Conservation (phyloP, 2,329 filamentous ascomycete species). For the Parasarocladium wereldwijsianum region DNA sequence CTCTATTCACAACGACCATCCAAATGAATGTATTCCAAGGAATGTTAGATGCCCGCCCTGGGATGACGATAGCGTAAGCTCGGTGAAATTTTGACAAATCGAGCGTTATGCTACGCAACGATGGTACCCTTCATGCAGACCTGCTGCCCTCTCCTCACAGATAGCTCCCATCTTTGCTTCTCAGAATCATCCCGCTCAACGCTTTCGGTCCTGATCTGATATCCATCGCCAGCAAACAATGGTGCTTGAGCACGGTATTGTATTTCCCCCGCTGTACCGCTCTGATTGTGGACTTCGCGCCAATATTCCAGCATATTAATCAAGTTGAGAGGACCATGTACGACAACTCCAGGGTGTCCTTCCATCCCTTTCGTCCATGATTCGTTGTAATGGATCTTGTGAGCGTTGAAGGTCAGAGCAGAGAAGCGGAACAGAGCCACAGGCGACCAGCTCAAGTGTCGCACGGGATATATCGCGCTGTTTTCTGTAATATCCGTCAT, state of each 20-base stretch:
- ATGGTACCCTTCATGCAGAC: too few relatives aligned
- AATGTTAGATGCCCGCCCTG: too few relatives aligned
- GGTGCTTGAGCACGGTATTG: background rate
- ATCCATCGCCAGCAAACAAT: background rate
- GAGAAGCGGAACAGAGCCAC: conserved; percentile 63
- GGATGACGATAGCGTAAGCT: too few relatives aligned
- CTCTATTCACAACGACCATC: too few relatives aligned
- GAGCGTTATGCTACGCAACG: too few relatives aligned
- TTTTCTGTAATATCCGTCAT: conserved; percentile 1
- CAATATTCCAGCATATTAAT: conserved; percentile 58
- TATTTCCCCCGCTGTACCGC: too few relatives aligned
- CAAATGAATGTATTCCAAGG: too few relatives aligned
- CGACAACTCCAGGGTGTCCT: conserved; percentile 55
- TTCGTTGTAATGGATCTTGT: conserved; percentile 70
- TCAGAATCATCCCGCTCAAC: background rate
- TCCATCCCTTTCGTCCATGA: conserved; percentile 50
- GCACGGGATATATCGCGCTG: conserved; percentile 8
- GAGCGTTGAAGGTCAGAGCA: conserved; percentile 73
- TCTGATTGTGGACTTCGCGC: conserved; percentile 30
- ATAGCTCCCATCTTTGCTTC: too few relatives aligned
- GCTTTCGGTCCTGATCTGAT: background rate
- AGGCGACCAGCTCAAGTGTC: conserved; percentile 27
- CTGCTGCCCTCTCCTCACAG: too few relatives aligned
- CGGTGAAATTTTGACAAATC: too few relatives aligned
- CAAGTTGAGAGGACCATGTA: conserved; percentile 69